Evolutionary conservation across 257 asterid genomes (phyloP), one percentile per base, ranked within the genome.

Genomic region (Ehretia macrophylla): DNA sequence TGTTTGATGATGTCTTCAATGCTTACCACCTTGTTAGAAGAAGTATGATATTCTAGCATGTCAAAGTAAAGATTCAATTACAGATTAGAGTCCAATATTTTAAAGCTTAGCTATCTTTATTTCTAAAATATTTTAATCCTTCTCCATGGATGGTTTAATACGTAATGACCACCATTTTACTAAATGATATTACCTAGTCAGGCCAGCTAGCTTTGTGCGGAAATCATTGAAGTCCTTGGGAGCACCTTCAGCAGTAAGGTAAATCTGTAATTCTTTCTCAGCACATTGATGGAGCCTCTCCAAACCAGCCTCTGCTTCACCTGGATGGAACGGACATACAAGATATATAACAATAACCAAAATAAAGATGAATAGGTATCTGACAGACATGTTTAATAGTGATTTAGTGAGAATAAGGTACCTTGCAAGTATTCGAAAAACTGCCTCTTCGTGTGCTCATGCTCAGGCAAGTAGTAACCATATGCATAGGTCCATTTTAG

Each of bases 231-330:
- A 93, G 61, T 80, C 88, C 51, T 74, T 75, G 59, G 85, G 77
- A 22, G 88, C 75, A 10, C 77, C 73, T 4, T 85, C 85, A 18
- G 85, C 71, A 64, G 66, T 68, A 60, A 93, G 72, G 72, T 73
- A 86, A 69, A 52, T 74, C 75, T 74, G 80, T 52, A 93, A 77
- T 76, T 93, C 97, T 73, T 93, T 93, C 83, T 93, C 99, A 37
- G 89, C 95, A 85, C 99, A 93, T 40, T 75, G 95, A 76, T 93
- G 99, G 75, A 93, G 95, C 86, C 96, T 84, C 83, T 89, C 99
- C 75, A 93, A 72, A 59, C 95, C 95, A 49, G 88, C 88, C 79
- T 93, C 99, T 5, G 99, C 99, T 80, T 93, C 94, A 58, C 96
- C 96, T 87, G 64, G 60, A 72, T 38, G 16, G 44, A 10, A 10